Evolutionary conservation across 257 asterid genomes (phyloP).

Genomic region (Echites panduratus): DNA sequence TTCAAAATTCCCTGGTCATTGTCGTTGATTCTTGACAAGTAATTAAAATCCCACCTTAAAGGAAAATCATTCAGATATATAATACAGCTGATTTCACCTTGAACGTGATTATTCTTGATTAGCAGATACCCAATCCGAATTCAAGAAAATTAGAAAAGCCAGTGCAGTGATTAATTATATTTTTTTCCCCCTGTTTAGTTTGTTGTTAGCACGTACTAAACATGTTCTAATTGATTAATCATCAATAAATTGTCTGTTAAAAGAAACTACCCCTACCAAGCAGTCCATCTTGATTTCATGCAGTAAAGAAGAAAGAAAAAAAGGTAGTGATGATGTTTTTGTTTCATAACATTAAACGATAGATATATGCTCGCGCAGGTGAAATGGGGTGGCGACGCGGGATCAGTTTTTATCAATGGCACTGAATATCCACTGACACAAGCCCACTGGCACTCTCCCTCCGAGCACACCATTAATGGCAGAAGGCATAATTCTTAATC

Average conservation of each 20-base stretch:
- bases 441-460: constrained; percentile 82
- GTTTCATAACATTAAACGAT: not conserved
- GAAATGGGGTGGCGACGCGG: constrained; percentile 52
- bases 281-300: not conserved
- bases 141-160: not conserved
- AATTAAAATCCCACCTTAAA: not conserved
- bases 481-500: constrained; percentile 24
- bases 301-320: too few relatives aligned
- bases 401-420: constrained; percentile 41
- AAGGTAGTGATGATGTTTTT: too few relatives aligned
- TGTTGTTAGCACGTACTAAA: not conserved
- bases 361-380: constrained; percentile 36
- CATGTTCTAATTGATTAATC: not conserved
- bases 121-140: not conserved
- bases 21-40: too few relatives aligned
- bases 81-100: not conserved
- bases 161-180: too few relatives aligned
- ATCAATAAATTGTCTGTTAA: not conserved
- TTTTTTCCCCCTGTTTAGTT: too few relatives aligned
- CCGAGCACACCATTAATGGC: constrained; percentile 68
- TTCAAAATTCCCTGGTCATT: too few relatives aligned
- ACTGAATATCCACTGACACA: constrained; percentile 35
- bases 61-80: too few relatives aligned
- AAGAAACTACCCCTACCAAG: not conserved
- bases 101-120: not conserved